Evolutionary conservation across 129 eudicot genomes (phyloP), one percentile per base, ranked within the genome.

Genomic region (Flaveria robusta): DNA sequence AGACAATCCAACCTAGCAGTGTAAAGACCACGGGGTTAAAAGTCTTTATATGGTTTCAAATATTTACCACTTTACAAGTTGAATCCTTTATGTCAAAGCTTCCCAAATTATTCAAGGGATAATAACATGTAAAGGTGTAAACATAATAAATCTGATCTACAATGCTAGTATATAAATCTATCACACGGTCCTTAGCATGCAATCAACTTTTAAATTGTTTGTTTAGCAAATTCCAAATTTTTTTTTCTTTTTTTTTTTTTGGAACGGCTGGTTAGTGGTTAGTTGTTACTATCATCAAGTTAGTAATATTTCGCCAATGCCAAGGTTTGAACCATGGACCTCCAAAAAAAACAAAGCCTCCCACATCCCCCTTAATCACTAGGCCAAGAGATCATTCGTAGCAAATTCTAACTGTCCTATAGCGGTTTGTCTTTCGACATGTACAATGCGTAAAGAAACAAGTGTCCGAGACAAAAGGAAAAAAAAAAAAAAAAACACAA

Each of bases 61-160:
- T 62, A 45, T 9, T 74, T 9, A 45, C 13, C 59, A 8, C 27
- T 45, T 63, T 60, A 74, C 58, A 60, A 4, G 11, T 19, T 43
- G 68, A 41, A 68, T 42, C 66, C 51, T 72, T 39, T 60, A 9
- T n/a, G 19, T 75, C 72, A 64, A 47, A 65, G 65, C 49, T 29
- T 31, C 8, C 9, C 67, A 6, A 3, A 39, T 26, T 76, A 74
- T 66, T 66, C 19, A 51, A 5, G 13, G 66, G 80, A 76, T 34
- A 49, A 76, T 76, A 66, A 12, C 29, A 29, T 29, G 5, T 29
- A 27, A 5, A 55, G 16, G 20, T 16, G 27, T 59, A n/a, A 34
- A 34, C 39, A 34, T 34, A 34, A 34, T 23, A 59, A 14, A 59
- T 59, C 66, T 59, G 37, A 59, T n/a, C 66, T 59, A 2, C 2